Evolutionary conservation across 257 asterid genomes (phyloP).

Genomic region (Leonotis leonurus): DNA sequence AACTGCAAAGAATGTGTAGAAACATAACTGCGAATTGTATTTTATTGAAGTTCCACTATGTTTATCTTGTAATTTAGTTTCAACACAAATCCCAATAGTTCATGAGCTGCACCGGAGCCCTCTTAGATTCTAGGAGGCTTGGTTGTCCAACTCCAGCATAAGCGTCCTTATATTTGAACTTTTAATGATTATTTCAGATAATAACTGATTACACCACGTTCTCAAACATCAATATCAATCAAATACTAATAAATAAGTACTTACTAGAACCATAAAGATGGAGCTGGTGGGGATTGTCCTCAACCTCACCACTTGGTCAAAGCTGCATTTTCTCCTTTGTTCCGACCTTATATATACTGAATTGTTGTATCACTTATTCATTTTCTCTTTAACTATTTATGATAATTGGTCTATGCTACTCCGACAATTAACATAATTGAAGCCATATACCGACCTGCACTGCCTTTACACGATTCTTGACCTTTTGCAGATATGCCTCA

Average conservation of each 20-base stretch:
- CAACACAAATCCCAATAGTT: not conserved
- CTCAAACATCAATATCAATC: not conserved
- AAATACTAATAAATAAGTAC: not conserved
- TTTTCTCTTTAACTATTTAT: not conserved
- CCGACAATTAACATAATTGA: not conserved
- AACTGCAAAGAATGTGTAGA: not conserved
- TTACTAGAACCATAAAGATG: not conserved
- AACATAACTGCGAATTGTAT: not conserved
- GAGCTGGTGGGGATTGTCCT: not conserved
- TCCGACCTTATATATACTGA: not conserved
- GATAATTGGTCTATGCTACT: not conserved
- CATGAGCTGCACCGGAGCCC: not conserved
- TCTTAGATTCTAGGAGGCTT: too few species aligned
- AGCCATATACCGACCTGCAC: not conserved
- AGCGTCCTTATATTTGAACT: not conserved
- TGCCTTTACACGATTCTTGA: not conserved
- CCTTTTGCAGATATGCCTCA: conserved; percentile 60
- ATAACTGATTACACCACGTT: not conserved
- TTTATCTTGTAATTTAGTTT: not conserved
- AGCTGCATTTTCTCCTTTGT: not conserved
- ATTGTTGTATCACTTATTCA: not conserved
- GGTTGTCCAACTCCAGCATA: too few species aligned
- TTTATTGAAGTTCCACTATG: not conserved
- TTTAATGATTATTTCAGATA: not conserved
- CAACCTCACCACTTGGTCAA: not conserved